Conservation (phyloP, 2,329 filamentous ascomycete genomes). For the Fusarium tanahbumbuense region DNA sequence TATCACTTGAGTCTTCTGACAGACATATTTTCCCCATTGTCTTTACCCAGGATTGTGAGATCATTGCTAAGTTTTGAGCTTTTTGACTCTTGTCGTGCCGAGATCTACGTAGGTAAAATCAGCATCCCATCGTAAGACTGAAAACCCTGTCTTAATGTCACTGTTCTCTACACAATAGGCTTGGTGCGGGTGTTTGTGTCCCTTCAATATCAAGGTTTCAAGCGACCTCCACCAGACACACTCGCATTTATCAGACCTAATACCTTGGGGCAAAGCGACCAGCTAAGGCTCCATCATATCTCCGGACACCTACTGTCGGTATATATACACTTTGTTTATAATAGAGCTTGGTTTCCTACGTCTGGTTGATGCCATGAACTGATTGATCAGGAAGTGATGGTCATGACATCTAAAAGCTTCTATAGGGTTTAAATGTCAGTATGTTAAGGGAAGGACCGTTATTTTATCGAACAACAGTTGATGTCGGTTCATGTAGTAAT, state of each 20-base stretch:
- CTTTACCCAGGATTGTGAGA: neutral
- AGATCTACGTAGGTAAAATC: neutral
- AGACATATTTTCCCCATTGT: neutral
- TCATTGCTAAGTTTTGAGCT: neutral
- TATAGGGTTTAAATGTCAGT: neutral
- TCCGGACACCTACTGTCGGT: neutral
- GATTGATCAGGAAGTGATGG: neutral
- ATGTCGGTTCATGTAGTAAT: neutral
- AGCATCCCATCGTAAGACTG: neutral
- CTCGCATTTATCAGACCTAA: neutral
- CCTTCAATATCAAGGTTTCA: neutral
- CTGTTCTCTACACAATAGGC: neutral
- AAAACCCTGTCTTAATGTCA: neutral
- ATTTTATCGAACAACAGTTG: neutral
- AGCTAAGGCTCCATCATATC: neutral
- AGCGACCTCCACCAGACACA: neutral
- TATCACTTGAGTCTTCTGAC: neutral
- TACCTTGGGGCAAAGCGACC: neutral
- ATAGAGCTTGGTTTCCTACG: neutral
- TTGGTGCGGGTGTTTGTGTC: neutral
- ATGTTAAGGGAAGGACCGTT: neutral
- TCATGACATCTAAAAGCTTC: neutral
- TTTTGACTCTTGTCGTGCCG: neutral
- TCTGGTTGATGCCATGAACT: neutral
- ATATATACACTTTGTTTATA: neutral